A percentile compares a stretch with the other conserved stretches of the same genome.
Conservation (phyloP, 129 eudicot genomes). For the Scalesia atractyloides region DNA sequence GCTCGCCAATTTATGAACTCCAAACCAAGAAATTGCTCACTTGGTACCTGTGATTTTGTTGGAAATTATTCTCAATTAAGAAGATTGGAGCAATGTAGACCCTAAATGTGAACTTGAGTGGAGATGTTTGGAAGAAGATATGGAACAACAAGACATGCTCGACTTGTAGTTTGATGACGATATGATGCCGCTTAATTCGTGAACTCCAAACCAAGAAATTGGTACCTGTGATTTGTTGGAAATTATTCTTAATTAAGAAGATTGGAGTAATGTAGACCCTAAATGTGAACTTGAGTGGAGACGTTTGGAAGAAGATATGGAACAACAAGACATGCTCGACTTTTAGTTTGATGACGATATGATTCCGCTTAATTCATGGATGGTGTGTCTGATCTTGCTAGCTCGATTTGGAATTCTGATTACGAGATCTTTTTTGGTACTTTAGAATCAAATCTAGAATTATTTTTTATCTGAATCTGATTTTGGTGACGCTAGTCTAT, state of each 20-base stretch:
- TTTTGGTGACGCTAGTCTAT: not conserved
- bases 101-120: conserved; percentile 46
- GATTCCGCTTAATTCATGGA: conserved; percentile 31
- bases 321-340: conserved; percentile 39
- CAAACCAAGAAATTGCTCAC: conserved; percentile 54
- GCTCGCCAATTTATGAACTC: conserved; percentile 60
- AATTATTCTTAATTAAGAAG: conserved; percentile 48
- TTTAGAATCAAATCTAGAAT: conserved; percentile 6
- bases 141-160: conserved; percentile 39
- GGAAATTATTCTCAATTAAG: conserved; percentile 57
- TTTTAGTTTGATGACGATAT: conserved; percentile 22
- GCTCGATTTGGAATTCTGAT: conserved; percentile 28
- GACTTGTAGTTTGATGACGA: conserved; percentile 22
- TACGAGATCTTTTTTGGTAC: not conserved
- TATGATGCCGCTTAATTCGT: conserved; percentile 2
- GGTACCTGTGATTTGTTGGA: conserved; percentile 53
- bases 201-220: conserved; percentile 52
- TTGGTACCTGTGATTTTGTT: conserved; percentile 47
- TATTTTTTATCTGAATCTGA: conserved; percentile 7
- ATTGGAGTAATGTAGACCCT: conserved; percentile 49
- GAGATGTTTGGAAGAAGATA: conserved; percentile 37
- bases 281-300: conserved; percentile 44
- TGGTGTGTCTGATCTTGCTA: not conserved
- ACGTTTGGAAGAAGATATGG: conserved; percentile 35
- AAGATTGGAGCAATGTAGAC: conserved; percentile 44